A percentile compares a stretch with the other conserved stretches of the same genome.
These are phyloP conservation scores for Pistacia vera DNA, from an alignment of 345 rosid species.

Conservation along the genomic window DNA sequence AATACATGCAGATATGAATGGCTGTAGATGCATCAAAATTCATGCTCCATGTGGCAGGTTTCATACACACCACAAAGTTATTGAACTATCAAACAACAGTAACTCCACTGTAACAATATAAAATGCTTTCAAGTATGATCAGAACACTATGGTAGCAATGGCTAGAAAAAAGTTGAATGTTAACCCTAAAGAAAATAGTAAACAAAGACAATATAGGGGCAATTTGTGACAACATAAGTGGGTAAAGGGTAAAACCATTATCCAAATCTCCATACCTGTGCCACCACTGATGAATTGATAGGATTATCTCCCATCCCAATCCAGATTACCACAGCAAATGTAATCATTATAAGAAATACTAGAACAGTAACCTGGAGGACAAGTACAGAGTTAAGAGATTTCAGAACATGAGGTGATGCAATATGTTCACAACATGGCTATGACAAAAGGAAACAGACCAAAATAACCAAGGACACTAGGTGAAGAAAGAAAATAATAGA, in stretches of 20 bases:
- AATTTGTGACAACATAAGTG: background rate
- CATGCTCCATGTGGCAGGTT: background rate
- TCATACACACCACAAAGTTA: background rate
- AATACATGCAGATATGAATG: background rate
- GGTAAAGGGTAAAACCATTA: conserved; percentile 13
- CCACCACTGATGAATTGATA: conserved; percentile 44
- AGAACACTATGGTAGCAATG: background rate
- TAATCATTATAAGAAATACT: conserved; percentile 43
- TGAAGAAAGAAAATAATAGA: conserved; percentile 6
- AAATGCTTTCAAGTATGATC: background rate
- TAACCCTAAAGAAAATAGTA: background rate
- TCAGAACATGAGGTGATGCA: background rate
- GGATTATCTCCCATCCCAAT: conserved; percentile 47
- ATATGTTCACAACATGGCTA: background rate
- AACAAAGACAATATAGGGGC: background rate
- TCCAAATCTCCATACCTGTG: conserved; percentile 45
- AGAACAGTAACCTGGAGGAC: conserved; percentile 45
- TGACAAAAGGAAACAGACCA: background rate
- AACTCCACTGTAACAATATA: background rate
- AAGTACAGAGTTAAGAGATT: conserved; percentile 9
- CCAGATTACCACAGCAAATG: conserved; percentile 57
- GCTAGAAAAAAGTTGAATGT: background rate
- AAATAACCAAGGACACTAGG: background rate
- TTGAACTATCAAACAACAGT: background rate
- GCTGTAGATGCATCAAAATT: background rate